Conservation (phyloP, 2,329 filamentous ascomycete genomes). For the Albifimbria verrucaria region DNA sequence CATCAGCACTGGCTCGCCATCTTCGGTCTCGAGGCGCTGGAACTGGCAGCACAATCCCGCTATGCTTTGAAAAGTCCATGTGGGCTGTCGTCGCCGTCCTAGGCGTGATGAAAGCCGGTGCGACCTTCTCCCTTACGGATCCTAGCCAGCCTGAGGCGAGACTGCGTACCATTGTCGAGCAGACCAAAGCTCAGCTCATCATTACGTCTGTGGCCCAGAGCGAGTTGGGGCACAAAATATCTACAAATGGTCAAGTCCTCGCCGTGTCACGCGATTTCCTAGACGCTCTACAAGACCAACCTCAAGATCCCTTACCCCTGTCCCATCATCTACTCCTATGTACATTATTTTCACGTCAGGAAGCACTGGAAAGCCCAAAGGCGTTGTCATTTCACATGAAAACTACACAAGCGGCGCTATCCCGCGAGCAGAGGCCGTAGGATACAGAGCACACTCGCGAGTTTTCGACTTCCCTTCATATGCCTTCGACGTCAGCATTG, state of each 20-base stretch:
- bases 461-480: constrained; percentile 50
- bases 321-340: constrained; percentile 38
- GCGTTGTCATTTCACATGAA: constrained; percentile 48
- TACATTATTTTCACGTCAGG: constrained; percentile 63
- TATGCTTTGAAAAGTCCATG: constrained; percentile 48
- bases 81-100: constrained; percentile 44
- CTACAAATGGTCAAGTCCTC: constrained; percentile 28
- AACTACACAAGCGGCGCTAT: constrained; percentile 44
- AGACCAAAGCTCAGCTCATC: constrained; percentile 35
- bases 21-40: constrained; percentile 33
- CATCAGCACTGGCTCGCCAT: constrained; percentile 37
- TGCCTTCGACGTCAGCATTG: constrained; percentile 53
- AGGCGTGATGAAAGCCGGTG: constrained; percentile 47
- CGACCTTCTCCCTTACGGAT: constrained; percentile 44
- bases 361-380: constrained; percentile 61
- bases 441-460: constrained; percentile 37
- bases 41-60: constrained; percentile 40
- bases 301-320: constrained; percentile 22
- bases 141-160: constrained; percentile 43
- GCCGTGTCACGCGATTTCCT: constrained; percentile 27
- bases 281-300: constrained; percentile 11
- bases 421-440: constrained; percentile 38
- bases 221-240: constrained; percentile 33
- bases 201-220: constrained; percentile 38
- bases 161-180: constrained; percentile 40